Base-by-base conservation (phyloP, 129 eudicot species). In the Flaveria sonorensis region DNA sequence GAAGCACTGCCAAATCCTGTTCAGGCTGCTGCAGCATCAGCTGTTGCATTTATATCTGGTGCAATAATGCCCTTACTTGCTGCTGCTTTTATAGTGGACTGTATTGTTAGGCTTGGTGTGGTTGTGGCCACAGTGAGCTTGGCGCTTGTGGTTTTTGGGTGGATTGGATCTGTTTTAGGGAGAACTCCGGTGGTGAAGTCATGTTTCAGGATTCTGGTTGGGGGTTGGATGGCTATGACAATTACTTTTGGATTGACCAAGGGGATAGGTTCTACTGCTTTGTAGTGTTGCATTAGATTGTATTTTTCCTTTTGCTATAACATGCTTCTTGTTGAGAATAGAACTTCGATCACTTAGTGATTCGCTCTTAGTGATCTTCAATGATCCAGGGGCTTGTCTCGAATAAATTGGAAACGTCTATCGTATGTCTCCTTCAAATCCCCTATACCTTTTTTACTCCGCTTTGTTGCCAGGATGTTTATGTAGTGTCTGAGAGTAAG, bases 141-240 rank as follows among this genome's bases (percentile, higher is more conserved):
- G 68, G 82, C 79, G 6, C 82, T 82, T 19, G 75, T 77, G 40
- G 75, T 40, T 45, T 82, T 82, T 52, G 85, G 85, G 55, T 57
- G 77, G 76, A 50, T 70, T 67, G 85, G 85, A 9, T 72, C 81
- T 68, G 19, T 82, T 70, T 20, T 82, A 39, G 85, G 85, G 73
- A 77, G 68, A 74, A 68, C 73, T 55, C 70, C 56, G 0, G 66
- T 60, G 61, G 78, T 82, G 23, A 82, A 82, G 32, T 63, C 82
- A 28, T 70, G 68, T 45, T 57, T 72, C 12, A 53, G 82, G 69
- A 79, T 82, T 46, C 48, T 82, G 53, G 15, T 82, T 50, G 85
- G 85, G 7, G 85, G 85, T 46, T 82, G 82, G 85, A 50, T 76
- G 77, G 82, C 82, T 8, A 77, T 82, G 85, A 72, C 68, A n/a